Evolutionary conservation across 2,329 filamentous ascomycete genomes (phyloP), one percentile per base, ranked within the genome.

Genomic region (Trichoderma lentiforme): DNA sequence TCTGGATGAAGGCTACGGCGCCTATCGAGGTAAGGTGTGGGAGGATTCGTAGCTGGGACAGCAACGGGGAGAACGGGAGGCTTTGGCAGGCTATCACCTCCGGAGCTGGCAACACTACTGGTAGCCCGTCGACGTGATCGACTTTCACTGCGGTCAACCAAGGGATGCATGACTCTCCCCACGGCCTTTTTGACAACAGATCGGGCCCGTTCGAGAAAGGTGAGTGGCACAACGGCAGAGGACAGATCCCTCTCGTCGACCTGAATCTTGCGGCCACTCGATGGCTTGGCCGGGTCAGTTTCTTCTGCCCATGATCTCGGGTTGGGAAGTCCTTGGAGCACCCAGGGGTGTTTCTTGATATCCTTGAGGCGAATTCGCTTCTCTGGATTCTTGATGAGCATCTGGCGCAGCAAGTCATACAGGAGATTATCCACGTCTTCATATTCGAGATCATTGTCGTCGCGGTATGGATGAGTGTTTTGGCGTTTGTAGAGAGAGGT

Each of bases 291-390:
- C 2, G 95, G 94, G 77, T 98, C 95, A 1, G 95, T 97, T 74
- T 97, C 94, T 76, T 97, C 94, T n/a, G 98, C 89, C 96, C 96
- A 99, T 11, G 87, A 86, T 36, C 89, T 84, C 47, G 91, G 88
- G 76, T 97, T 91, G 39, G 89, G 84, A 60, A 98, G 88, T 74
- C 92, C 94, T 72, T 91, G 86, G 1, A 95, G 86, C 18, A 98
- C 92, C 96, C 96, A 99, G 6, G 92, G 91, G 79, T 99, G 96
- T 73, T 93, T 91, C 81, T 98, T 98, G 77, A 98, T 95, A 76
- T 98, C 95, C 73, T 91, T 90, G 66, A 99, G 85, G 8, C 93
- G 92, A 77, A 99, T 98, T 51, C 96, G 91, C 81, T 95, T 91
- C 34, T 92, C 87, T 1, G 95, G 95, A 78, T 98, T 94, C 82